Conservation (phyloP, 208 protist species). For the Acanthamoeba triangularis region DNA sequence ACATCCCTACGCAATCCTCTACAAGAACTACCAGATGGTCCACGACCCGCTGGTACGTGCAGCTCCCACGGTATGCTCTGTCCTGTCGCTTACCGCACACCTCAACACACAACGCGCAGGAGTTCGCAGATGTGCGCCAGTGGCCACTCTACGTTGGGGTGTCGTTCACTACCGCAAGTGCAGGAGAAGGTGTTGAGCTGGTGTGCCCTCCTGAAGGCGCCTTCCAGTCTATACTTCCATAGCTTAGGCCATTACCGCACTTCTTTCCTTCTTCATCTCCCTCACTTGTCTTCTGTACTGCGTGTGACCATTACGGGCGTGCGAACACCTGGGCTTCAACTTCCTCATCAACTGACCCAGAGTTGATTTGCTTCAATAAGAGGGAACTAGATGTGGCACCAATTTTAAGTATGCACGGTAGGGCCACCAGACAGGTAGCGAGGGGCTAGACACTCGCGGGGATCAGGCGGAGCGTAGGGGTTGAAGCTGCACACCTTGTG, state of each 20-base stretch:
- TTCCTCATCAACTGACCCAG: too few relatives aligned
- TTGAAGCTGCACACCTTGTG: conserved; percentile 71
- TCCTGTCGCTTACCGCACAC: background rate
- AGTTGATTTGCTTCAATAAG: too few relatives aligned
- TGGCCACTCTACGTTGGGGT: background rate
- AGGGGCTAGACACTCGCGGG: background rate
- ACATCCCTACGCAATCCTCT: conserved; percentile 21
- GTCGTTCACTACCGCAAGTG: background rate
- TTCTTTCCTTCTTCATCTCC: too few relatives aligned
- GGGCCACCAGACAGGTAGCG: background rate
- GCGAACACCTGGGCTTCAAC: too few relatives aligned
- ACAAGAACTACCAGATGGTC: conserved; percentile 39
- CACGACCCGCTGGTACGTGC: background rate
- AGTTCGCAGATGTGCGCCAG: background rate
- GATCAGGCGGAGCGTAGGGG: conserved; percentile 71
- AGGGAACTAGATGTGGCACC: too few relatives aligned
- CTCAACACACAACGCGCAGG: background rate
- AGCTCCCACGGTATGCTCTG: background rate
- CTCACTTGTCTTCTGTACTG: too few relatives aligned
- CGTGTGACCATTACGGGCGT: too few relatives aligned
- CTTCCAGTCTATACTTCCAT: background rate
- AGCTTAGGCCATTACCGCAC: too few relatives aligned
- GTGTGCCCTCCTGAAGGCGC: background rate
- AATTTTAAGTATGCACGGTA: too few relatives aligned
- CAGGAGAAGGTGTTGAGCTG: background rate